Conservation (phyloP, 495 filamentous ascomycete species). For the Aspergillus wentii region DNA sequence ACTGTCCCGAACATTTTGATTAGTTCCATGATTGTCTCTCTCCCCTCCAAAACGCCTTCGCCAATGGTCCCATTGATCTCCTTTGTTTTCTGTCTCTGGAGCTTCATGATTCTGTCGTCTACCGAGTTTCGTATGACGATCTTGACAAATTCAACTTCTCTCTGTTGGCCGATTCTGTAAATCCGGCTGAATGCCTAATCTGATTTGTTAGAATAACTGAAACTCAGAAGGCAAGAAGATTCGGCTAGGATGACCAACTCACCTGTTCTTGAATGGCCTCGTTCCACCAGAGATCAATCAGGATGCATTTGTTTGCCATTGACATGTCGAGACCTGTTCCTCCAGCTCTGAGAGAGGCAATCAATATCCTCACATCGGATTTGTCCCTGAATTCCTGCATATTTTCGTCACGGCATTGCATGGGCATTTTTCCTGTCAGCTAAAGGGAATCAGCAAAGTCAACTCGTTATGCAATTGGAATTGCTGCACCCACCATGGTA, state of each 20-base stretch:
- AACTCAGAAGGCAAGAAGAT: neutral
- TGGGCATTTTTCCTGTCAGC: slow-evolving; percentile 28
- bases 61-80: slow-evolving; percentile 24
- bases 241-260: slow-evolving; percentile 24
- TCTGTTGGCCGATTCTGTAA: slow-evolving; percentile 56
- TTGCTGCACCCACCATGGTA: slow-evolving; percentile 16
- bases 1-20: slow-evolving; percentile 14
- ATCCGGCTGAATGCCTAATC: slow-evolving; percentile 61
- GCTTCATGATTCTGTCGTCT: slow-evolving; percentile 43
- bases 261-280: slow-evolving; percentile 38
- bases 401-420: slow-evolving; percentile 17
- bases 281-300: slow-evolving; percentile 61
- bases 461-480: neutral
- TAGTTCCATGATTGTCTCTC: slow-evolving; percentile 5
- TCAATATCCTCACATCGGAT: slow-evolving; percentile 24
- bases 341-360: slow-evolving; percentile 43
- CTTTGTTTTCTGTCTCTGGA: slow-evolving; percentile 25
- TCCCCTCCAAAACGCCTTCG: slow-evolving; percentile 8
- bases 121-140: slow-evolving; percentile 46
- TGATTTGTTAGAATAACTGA: too few species aligned
- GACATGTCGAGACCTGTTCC: slow-evolving; percentile 50
- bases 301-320: slow-evolving; percentile 51
- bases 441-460: slow-evolving; percentile 5
- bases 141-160: slow-evolving; percentile 48
- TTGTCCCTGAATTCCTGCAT: slow-evolving; percentile 25